phyloP scores from a whole-genome alignment of 2,329 filamentous ascomycete species.

The Scedosporium dehoogii region DNA sequence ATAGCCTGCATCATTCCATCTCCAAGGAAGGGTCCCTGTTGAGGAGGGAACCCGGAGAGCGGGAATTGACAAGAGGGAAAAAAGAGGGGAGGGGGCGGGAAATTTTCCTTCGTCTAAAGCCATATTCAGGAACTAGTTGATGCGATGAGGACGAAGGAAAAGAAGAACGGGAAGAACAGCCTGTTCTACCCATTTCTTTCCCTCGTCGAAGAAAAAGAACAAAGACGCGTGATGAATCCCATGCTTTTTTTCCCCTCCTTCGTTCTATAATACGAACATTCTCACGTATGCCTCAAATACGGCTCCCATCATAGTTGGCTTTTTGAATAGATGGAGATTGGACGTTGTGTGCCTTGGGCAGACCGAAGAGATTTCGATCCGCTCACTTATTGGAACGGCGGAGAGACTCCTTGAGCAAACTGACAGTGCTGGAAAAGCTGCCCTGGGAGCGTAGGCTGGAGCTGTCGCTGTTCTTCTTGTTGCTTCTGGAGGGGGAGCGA shows the following conservation, averaged over 20 bases:
- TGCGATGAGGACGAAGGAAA: neutral
- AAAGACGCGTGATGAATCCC: no score
- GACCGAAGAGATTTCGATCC: neutral
- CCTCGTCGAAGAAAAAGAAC: no score
- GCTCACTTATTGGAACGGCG: neutral
- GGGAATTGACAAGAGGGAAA: neutral
- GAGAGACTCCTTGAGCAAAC: neutral
- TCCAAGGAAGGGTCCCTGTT: no score
- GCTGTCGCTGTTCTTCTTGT: neutral
- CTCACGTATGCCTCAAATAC: no score
- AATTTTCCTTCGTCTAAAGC: neutral
- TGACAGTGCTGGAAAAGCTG: constrained; percentile 5
- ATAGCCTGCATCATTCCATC: neutral
- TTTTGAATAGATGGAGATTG: no score
- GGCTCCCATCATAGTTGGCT: no score
- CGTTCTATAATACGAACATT: no score
- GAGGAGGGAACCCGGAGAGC: neutral
- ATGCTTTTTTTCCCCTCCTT: no score
- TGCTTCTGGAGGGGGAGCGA: neutral
- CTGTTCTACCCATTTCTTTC: no score
- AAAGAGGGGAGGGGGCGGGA: neutral
- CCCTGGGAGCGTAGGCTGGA: constrained; percentile 2
- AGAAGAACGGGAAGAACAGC: neutral
- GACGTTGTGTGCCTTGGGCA: no score
- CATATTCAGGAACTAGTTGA: neutral